Evolutionary conservation across 2,329 filamentous ascomycete genomes (phyloP).

Genomic region (Cytospora schulzeri): DNA sequence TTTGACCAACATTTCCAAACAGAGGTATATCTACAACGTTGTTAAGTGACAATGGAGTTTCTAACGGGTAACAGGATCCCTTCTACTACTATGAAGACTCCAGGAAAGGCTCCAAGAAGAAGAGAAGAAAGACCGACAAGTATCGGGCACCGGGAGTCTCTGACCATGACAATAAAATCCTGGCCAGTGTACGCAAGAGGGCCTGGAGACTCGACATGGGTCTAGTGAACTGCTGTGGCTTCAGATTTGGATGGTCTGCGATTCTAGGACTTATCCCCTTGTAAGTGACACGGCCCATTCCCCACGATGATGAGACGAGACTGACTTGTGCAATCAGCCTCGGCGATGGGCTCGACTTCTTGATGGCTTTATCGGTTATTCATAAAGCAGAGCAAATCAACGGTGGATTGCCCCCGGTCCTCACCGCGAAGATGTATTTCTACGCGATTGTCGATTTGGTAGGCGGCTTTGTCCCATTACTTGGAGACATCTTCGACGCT

Average conservation of each 20-base stretch:
- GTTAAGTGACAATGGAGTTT: not conserved
- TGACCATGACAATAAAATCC: slow-evolving; percentile 75
- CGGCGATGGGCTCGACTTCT: slow-evolving; percentile 73
- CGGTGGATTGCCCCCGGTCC: slow-evolving; percentile 66
- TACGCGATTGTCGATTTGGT: slow-evolving; percentile 77
- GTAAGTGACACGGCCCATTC: slow-evolving; percentile 53
- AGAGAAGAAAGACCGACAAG: slow-evolving; percentile 60
- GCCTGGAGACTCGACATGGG: slow-evolving; percentile 86
- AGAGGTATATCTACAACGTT: slow-evolving; percentile 28
- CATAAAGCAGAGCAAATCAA: slow-evolving; percentile 73
- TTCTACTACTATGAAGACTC: slow-evolving; percentile 79
- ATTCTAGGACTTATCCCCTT: slow-evolving; percentile 82
- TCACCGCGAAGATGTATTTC: slow-evolving; percentile 74
- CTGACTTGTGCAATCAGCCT: slow-evolving; percentile 49
- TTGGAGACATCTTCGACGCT: slow-evolving; percentile 77
- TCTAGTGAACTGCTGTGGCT: slow-evolving; percentile 78
- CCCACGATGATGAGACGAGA: slow-evolving; percentile 26
- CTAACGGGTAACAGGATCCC: slow-evolving; percentile 65
- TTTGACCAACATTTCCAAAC: slow-evolving; percentile 32
- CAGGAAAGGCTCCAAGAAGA: slow-evolving; percentile 13
- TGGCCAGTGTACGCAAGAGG: slow-evolving; percentile 82
- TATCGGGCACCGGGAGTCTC: slow-evolving; percentile 74
- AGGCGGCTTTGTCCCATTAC: slow-evolving; percentile 72
- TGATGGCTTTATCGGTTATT: slow-evolving; percentile 73
- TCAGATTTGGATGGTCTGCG: slow-evolving; percentile 86